phyloP scores from a whole-genome alignment of 805 yeast species.

The Candida krabiensis region DNA sequence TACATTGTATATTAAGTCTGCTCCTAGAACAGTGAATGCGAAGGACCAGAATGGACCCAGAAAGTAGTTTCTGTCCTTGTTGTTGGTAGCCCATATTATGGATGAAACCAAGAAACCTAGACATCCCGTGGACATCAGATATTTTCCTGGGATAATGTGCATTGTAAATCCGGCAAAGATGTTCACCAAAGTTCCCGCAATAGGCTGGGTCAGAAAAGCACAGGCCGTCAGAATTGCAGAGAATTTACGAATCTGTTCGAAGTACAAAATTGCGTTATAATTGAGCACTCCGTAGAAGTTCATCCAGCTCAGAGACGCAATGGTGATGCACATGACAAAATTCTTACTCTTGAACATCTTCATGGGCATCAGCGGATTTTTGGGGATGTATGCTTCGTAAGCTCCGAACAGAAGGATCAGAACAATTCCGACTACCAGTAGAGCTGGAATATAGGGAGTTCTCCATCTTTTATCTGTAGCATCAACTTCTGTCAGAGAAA shows the following conservation, averaged over 20 bases:
- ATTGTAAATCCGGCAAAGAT: slow-evolving; percentile 46
- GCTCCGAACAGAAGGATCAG: slow-evolving; percentile 35
- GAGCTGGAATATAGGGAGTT: slow-evolving; percentile 46
- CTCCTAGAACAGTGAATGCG: slow-evolving; percentile 42
- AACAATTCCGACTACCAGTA: slow-evolving; percentile 39
- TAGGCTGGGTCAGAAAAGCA: slow-evolving; percentile 43
- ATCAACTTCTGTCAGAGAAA: slow-evolving; percentile 45
- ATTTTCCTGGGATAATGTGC: slow-evolving; percentile 43
- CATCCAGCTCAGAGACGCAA: slow-evolving; percentile 42
- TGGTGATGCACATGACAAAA: slow-evolving; percentile 40
- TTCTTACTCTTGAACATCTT: slow-evolving; percentile 38
- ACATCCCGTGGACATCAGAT: slow-evolving; percentile 36
- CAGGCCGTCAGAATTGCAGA: slow-evolving; percentile 44
- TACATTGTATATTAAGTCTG: slow-evolving; percentile 48
- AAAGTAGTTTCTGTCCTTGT: slow-evolving; percentile 38
- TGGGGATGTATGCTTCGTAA: slow-evolving; percentile 40
- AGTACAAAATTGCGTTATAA: slow-evolving; percentile 42
- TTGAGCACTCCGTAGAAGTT: slow-evolving; percentile 39
- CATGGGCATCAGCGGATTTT: slow-evolving; percentile 50
- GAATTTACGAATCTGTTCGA: slow-evolving; percentile 39
- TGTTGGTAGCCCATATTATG: slow-evolving; percentile 43
- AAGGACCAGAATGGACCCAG: slow-evolving; percentile 47
- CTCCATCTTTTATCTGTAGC: slow-evolving; percentile 43
- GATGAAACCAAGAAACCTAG: slow-evolving; percentile 36
- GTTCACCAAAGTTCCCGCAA: slow-evolving; percentile 43